Percentiles rank a stretch among this genome's conserved stretches.
Conservation (phyloP, 2,329 filamentous ascomycete genomes). For the Colletotrichum agaves region DNA sequence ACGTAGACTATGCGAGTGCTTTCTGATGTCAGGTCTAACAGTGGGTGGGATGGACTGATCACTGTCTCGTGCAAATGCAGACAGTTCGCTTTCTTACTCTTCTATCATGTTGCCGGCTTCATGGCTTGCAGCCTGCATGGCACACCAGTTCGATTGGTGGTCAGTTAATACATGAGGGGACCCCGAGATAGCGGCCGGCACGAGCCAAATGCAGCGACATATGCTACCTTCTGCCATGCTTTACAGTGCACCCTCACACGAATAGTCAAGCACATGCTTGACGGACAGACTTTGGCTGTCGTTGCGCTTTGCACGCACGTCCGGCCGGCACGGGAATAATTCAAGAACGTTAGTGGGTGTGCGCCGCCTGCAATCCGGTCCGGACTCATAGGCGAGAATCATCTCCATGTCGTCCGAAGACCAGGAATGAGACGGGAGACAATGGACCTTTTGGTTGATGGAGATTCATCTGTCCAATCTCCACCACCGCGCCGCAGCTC, state of each 20-base stretch:
- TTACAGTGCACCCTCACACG: not conserved
- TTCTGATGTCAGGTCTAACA: slow-evolving; percentile 34
- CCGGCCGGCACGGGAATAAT: slow-evolving; percentile 27
- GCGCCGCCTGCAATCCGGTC: slow-evolving; percentile 18
- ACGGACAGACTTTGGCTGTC: not conserved
- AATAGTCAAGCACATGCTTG: slow-evolving; percentile 22
- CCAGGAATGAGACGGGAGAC: slow-evolving; percentile 30
- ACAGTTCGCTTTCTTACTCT: slow-evolving; percentile 11
- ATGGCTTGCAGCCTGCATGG: slow-evolving; percentile 36
- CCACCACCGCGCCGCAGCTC: slow-evolving; percentile 30
- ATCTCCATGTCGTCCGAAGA: slow-evolving; percentile 13
- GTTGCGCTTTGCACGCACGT: not conserved
- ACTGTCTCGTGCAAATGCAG: slow-evolving; percentile 26
- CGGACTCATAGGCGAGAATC: slow-evolving; percentile 20
- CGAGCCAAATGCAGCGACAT: slow-evolving; percentile 21
- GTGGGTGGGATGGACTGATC: slow-evolving; percentile 30
- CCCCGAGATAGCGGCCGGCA: slow-evolving; percentile 30
- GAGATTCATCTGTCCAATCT: slow-evolving; percentile 27
- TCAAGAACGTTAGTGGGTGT: not conserved
- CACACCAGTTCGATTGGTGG: slow-evolving; percentile 23
- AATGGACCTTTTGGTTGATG: slow-evolving; percentile 32
- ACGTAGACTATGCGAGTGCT: slow-evolving; percentile 30
- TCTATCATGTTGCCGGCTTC: slow-evolving; percentile 21
- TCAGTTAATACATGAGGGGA: slow-evolving; percentile 16
- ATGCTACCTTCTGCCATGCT: slow-evolving; percentile 11